Percentiles rank a stretch among this genome's conserved stretches.
Evolutionary conservation across 2,329 filamentous ascomycete genomes (phyloP).

Genomic region (Colletotrichum musicola): DNA sequence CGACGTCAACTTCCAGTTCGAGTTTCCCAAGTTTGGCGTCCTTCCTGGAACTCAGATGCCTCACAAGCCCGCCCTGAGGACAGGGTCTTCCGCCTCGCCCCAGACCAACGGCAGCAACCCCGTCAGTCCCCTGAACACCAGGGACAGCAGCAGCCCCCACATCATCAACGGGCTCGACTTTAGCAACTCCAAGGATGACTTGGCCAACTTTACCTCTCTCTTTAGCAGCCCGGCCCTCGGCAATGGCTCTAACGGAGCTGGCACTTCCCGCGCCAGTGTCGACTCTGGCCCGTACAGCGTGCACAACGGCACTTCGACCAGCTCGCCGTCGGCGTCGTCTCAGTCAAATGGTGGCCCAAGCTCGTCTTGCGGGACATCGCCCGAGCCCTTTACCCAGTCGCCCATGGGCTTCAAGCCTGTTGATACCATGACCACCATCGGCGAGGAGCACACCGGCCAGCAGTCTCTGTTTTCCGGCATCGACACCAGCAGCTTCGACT

Average conservation of each 20-base stretch:
- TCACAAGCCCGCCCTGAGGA: slow-evolving; percentile 41
- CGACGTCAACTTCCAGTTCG: slow-evolving; percentile 91
- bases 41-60: slow-evolving; percentile 64
- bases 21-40: slow-evolving; percentile 93
- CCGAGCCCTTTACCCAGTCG: slow-evolving; percentile 80
- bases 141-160: slow-evolving; percentile 48
- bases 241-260: slow-evolving; percentile 53
- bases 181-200: slow-evolving; percentile 57
- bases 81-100: slow-evolving; percentile 34
- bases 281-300: slow-evolving; percentile 63
- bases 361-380: slow-evolving; percentile 81
- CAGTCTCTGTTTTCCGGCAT: slow-evolving; percentile 54
- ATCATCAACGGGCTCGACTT: slow-evolving; percentile 46
- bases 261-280: slow-evolving; percentile 61
- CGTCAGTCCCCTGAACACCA: slow-evolving; percentile 50
- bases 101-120: slow-evolving; percentile 45
- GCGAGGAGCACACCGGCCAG: slow-evolving; percentile 66
- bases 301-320: slow-evolving; percentile 66
- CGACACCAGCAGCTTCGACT: slow-evolving; percentile 73
- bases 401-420: slow-evolving; percentile 74
- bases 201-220: slow-evolving; percentile 68
- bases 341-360: slow-evolving; percentile 70
- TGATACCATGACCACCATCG: slow-evolving; percentile 74
- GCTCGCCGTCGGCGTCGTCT: slow-evolving; percentile 74
- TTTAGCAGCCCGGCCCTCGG: slow-evolving; percentile 71